Percentiles rank a stretch among this genome's conserved stretches.
phyloP scores from a whole-genome alignment of 169 alveolate genomes.

The Cryptosporidium ubiquitum region DNA sequence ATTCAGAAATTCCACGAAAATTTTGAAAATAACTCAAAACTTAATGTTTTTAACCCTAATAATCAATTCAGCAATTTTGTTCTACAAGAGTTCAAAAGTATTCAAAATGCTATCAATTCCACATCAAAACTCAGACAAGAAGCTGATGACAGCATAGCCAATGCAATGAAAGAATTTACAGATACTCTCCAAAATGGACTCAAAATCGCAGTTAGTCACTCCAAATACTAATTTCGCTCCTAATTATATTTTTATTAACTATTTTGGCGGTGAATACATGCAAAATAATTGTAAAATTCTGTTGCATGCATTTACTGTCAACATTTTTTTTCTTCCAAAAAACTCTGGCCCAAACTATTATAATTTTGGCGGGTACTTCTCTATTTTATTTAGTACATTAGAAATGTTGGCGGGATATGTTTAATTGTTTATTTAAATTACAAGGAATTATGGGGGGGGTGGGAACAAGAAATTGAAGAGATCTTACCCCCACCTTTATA shows the following conservation, averaged over 20 bases:
- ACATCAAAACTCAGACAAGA: conserved; percentile 60
- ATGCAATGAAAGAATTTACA: conserved; percentile 67
- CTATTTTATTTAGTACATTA: too few species aligned
- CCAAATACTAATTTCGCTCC: conserved; percentile 9
- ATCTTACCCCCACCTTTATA: background rate
- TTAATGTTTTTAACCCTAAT: conserved; percentile 39
- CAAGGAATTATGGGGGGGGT: background rate
- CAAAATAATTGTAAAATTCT: background rate
- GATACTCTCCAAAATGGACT: conserved; percentile 71
- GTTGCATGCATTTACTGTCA: background rate
- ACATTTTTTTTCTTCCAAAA: background rate
- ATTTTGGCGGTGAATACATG: background rate
- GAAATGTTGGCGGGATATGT: background rate
- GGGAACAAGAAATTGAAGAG: background rate
- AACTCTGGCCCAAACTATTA: background rate
- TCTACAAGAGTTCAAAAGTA: conserved; percentile 53
- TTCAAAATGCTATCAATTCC: conserved; percentile 38
- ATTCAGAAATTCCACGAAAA: conserved; percentile 36
- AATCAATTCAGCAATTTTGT: conserved; percentile 63
- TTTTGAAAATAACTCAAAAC: conserved; percentile 60
- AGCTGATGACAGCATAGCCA: conserved; percentile 66
- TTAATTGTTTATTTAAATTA: background rate
- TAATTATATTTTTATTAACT: background rate
- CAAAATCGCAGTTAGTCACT: conserved; percentile 55
- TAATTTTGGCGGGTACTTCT: too few species aligned